Evolutionary conservation across 1,284 basidiomycete genomes (phyloP), one percentile per base, ranked within the genome.

Genomic region (Leccinum huronense): DNA sequence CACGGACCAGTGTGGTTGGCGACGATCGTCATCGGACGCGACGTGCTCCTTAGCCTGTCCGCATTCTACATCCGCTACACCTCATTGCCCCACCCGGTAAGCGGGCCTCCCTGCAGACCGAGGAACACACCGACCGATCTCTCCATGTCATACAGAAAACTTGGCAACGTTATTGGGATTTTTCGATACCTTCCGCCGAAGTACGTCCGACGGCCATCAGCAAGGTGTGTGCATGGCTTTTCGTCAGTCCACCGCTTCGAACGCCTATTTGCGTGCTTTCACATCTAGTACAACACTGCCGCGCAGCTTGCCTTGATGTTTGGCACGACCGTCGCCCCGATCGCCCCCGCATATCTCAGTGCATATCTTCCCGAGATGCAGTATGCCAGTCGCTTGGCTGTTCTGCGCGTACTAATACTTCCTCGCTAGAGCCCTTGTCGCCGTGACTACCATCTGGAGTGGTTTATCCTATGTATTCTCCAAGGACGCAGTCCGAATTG

Each of bases 21-120:
- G 1, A 81, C 86, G 0, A 82, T 98, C 62, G 94, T 99, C 69
- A 82, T 99, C 45, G 95, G 95, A 3, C 84, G 97, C 30, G 97
- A 99, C 75, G 84, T 94, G 2, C 83, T 92, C 5, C 83, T 99
- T 54, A 92, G 92, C 66, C 75, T 97, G 6, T 93, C 93, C 5
- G 97, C 97, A 3, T 96, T 99, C 74, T 95, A 93, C 74, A 94
- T 98, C 70, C 90, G 97, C 31, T 99, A 93, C 77, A 91, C 88
- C 3, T 93, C 95, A 0, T 80, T 99, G 7, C 91, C 95, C 9
- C 80, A 83, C 57, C 97, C 97, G 2, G 94, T 95, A 78, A 68
- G 91, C 54, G 58, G 45, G 58, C 23, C 11, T 63, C 60, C 23
- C 30, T 62, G 54, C 40, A 55, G 60, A 57, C n/a, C 34, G 34